Evolutionary conservation across 495 filamentous ascomycete genomes (phyloP), one percentile per base, ranked within the genome.

Genomic region (Xylaria bambusicola): DNA sequence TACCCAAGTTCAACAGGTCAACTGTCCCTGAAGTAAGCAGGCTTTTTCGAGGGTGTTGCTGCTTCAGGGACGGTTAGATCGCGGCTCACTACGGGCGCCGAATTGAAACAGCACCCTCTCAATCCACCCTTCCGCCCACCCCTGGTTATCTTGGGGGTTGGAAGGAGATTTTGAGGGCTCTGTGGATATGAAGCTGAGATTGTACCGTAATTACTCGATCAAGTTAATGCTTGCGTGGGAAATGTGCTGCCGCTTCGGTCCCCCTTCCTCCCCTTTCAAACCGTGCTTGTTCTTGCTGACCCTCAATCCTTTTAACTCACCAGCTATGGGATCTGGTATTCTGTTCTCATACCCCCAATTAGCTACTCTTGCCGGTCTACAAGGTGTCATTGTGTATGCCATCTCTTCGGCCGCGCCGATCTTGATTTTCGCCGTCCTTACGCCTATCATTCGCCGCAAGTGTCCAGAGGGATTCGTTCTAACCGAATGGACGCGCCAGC

Each of bases 201-300:
- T 83, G 85, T 82, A 92, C 88, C 89, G 88, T 90, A 77, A 87
- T 82, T 81, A 92, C 89, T 91, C 89, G 89, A 91, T 87, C 89
- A 91, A 91, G 88, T 87, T 91, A 92, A 92, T 88, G 84, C 89
- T 91, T 92, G 88, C 88, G 89, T 91, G 89, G 83, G 88, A 86
- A 92, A 89, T 70, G 88, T 91, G 88, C 86, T 91, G 89, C 88
- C 89, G 87, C 88, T 87, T 77, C 72, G 67, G 75, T 76, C 67
- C 64, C 59, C 66, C 65, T 63, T 62, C 62, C 56, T 33, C 53
- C 61, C 66, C 58, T 56, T 64, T 53, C 8, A 38, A 61, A n/a
- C n/a, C 33, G 45, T 64, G 44, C n/a, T n/a, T 27, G n/a, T 52
- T 53, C 13, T 60, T 63, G 58, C 68, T 71, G 45, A 71, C 54